Base-by-base conservation (phyloP, 306 rosid species). In the Arachis stenosperma region DNA sequence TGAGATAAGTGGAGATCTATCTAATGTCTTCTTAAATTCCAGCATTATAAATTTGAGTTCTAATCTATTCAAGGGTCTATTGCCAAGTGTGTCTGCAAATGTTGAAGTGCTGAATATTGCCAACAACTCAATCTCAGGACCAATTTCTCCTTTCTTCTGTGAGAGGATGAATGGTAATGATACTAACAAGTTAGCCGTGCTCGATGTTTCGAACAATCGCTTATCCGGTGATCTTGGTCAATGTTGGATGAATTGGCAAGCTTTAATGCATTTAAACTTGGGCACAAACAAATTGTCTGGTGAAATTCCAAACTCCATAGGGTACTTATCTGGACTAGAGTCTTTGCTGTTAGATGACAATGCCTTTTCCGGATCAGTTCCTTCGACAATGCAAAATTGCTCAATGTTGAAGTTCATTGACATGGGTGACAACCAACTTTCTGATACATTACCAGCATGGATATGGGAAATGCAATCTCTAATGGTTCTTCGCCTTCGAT, bases 211-310 rank as follows among this genome's bases (percentile, higher is more conserved):
- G 51, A 44, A 65, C 12, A 58, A 68, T 81, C 29, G 47, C 62
- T 54, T 81, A 11, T 75, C 56, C 2, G 78, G 81, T 15, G 78
- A 65, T 22, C 74, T 81, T 42, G 59, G 74, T 65, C 53, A 65
- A 4, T 81, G 81, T 58, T 81, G 75, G 84, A 59, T 41, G 10
- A 52, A 70, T 13, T 81, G 84, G 84, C 78, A 81, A 65, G 71
- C 69, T 64, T 70, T 81, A 44, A 40, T 75, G 70, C 70, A 86
- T 52, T 73, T 86, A 36, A 57, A 83, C 65, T 63, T 86, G 59
- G 78, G 79, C 0, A 8, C 9, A 14, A 86, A 83, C 77, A 73
- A 73, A 12, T 73, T 83, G 0, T 58, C 53, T 9, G 86, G 75
- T 8, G 77, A 69, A 51, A 70, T 81, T 63, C 77, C 77, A 11